Evolutionary conservation across 2,329 filamentous ascomycete genomes (phyloP).

Genomic region (Cercospora nicotianae): DNA sequence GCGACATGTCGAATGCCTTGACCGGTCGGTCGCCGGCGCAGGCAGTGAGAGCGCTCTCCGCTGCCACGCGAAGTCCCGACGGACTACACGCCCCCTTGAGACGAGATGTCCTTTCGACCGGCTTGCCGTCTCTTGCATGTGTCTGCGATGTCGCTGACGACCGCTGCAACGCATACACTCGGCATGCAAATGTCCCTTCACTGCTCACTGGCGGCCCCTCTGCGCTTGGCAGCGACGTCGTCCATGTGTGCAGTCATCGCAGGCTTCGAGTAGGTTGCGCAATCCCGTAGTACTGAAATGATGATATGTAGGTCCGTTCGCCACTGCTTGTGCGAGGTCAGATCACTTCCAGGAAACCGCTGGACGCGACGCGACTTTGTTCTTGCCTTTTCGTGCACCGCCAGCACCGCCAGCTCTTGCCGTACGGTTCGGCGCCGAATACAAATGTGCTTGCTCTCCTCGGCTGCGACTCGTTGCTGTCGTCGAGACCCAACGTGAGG

Average conservation of each 20-base stretch:
- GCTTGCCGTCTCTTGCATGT: neutral
- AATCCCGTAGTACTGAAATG: neutral
- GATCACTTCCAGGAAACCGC: neutral
- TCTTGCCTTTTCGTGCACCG: neutral
- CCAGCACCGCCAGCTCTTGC: neutral
- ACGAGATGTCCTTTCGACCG: neutral
- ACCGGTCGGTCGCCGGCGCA: neutral
- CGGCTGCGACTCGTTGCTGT: neutral
- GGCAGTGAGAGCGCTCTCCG: neutral
- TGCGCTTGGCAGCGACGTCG: neutral
- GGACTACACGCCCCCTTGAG: neutral
- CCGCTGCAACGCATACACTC: neutral
- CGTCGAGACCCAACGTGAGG: neutral
- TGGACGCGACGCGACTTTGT: neutral
- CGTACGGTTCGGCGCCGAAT: slow-evolving; percentile 5
- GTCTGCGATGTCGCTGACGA: neutral
- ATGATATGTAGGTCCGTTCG: neutral
- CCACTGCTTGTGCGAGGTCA: neutral
- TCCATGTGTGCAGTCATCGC: neutral
- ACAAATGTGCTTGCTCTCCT: slow-evolving; percentile 5
- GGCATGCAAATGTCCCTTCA: neutral
- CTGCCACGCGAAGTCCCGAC: neutral
- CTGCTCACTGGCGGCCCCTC: neutral
- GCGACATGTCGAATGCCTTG: neutral
- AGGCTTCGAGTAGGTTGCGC: neutral